These are phyloP conservation scores for Zopfochytrium polystomum DNA, from an alignment of 371 early-diverging fungal species.

Conservation along the genomic window DNA sequence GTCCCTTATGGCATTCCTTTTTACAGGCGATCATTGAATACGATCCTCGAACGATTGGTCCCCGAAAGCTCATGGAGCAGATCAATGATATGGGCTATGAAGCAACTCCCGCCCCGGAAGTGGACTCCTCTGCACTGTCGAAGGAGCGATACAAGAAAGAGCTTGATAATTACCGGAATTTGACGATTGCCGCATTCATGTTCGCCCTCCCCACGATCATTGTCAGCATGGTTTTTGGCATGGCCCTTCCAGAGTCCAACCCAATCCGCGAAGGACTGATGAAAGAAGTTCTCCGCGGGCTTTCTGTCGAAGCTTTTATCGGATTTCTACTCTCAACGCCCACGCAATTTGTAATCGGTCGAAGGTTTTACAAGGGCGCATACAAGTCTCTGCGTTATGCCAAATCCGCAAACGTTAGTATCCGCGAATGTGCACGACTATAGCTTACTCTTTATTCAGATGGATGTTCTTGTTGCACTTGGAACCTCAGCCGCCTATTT, in stretches of 20 bases:
- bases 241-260: conserved; percentile 46
- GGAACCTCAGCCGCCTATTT: conserved; percentile 83
- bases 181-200: conserved; percentile 54
- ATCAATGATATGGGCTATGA: conserved; percentile 80
- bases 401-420: conserved; percentile 39
- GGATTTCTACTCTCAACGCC: conserved; percentile 70
- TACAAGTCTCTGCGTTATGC: conserved; percentile 53
- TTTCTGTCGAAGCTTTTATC: conserved; percentile 52
- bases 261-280: conserved; percentile 44
- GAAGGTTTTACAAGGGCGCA: conserved; percentile 74
- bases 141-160: conserved; percentile 68
- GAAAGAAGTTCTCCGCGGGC: conserved; percentile 33
- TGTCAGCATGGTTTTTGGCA: conserved; percentile 73
- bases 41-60: conserved; percentile 58
- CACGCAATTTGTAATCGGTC: conserved; percentile 84
- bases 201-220: conserved; percentile 84
- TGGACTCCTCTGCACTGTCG: conserved; percentile 70
- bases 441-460: conserved; percentile 69
- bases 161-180: conserved; percentile 63
- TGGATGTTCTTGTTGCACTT: conserved; percentile 90
- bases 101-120: conserved; percentile 65
- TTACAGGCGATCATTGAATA: conserved; percentile 54
- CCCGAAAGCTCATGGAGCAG: conserved; percentile 69
- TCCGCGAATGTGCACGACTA: conserved; percentile 24
- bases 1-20: neutral